Evolutionary conservation across 495 filamentous ascomycete species (phyloP).

Genomic region (Neurospora sp.): DNA sequence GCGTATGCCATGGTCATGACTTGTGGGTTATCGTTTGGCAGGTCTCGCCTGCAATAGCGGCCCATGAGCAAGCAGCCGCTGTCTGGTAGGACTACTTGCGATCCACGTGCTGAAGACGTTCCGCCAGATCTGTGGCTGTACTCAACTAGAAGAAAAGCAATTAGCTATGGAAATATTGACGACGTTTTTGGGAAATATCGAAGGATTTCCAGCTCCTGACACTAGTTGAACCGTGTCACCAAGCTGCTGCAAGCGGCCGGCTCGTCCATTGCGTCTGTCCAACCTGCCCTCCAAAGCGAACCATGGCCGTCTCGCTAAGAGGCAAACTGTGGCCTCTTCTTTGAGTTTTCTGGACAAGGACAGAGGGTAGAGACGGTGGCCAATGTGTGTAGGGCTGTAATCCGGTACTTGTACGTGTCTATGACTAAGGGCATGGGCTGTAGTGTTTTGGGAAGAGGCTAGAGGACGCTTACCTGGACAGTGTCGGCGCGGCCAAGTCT

Average conservation of each 20-base stretch:
- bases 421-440: not conserved
- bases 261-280: not conserved
- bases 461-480: not conserved
- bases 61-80: slow-evolving; percentile 3
- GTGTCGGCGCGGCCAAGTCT: not conserved
- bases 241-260: not conserved
- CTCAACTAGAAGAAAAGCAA: not conserved
- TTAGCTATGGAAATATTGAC: not conserved
- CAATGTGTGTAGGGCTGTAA: not conserved
- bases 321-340: not conserved
- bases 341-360: not conserved
- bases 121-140: slow-evolving; percentile 10
- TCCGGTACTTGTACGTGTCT: not conserved
- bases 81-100: slow-evolving; percentile 11
- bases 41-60: slow-evolving; percentile 8
- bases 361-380: not conserved
- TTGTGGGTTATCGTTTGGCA: not conserved
- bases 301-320: not conserved
- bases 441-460: not conserved
- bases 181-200: not conserved
- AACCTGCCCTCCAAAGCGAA: not conserved
- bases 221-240: not conserved
- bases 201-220: not conserved
- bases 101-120: slow-evolving; percentile 13
- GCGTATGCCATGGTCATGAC: not conserved